Evolutionary conservation across 2,329 filamentous ascomycete species (phyloP).

Genomic region (Aspergillaceae sp.): DNA sequence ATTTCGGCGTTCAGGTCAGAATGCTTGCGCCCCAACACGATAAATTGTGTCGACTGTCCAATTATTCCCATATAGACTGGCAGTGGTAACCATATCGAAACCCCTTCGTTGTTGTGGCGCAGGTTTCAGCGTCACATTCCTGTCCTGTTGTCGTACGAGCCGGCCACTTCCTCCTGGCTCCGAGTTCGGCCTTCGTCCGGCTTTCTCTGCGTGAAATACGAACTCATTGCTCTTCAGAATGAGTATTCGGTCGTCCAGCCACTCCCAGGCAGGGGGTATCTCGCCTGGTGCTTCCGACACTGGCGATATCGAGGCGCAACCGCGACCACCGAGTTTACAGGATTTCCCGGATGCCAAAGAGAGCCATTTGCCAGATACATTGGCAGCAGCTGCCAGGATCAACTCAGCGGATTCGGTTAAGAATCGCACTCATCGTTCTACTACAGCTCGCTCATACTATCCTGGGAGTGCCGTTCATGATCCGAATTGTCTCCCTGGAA

Average conservation of each 20-base stretch:
- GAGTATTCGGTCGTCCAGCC: constrained; percentile 26
- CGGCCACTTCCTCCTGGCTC: no score
- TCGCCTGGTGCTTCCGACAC: constrained; percentile 13
- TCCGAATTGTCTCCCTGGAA: constrained; percentile 37
- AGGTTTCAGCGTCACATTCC: not conserved
- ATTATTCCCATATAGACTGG: no score
- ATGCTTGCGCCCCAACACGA: no score
- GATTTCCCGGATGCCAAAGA: constrained; percentile 14
- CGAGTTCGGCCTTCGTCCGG: not conserved
- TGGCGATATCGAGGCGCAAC: constrained; percentile 31
- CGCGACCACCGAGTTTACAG: constrained; percentile 11
- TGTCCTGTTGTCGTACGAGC: not conserved
- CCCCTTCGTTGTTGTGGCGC: no score
- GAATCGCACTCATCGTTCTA: constrained; percentile 29
- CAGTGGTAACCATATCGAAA: no score
- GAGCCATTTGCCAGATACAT: constrained; percentile 12
- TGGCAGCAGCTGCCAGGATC: constrained; percentile 18
- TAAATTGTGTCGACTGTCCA: no score
- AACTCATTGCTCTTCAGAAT: constrained; percentile 12
- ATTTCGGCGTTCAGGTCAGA: no score
- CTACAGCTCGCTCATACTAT: constrained; percentile 35
- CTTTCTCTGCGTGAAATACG: no score
- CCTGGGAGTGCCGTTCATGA: constrained; percentile 29
- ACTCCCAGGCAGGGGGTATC: constrained; percentile 15
- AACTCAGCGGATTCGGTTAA: constrained; percentile 27